Conservation (phyloP, 202 grass and related monocot species). For the Carex sylvatica region DNA sequence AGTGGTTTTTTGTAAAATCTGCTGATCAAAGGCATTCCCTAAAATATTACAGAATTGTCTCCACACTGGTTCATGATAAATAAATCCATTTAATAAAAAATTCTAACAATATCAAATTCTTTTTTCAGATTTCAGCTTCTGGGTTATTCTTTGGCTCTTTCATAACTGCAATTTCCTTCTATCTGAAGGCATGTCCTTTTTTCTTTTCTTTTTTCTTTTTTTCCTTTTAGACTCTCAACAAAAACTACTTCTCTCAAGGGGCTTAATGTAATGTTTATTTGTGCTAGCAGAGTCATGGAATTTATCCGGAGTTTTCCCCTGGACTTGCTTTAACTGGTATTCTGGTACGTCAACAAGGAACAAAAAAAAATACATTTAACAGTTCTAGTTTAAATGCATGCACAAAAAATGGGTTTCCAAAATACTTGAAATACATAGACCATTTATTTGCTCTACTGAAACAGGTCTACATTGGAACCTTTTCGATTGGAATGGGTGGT, state of each 20-base stretch:
- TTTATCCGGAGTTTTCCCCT: constrained; percentile 29
- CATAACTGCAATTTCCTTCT: constrained; percentile 50
- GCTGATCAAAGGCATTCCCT: neutral
- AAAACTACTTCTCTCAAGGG: neutral
- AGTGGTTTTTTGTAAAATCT: neutral
- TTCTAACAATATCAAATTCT: neutral
- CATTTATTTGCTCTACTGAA: neutral
- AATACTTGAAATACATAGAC: neutral
- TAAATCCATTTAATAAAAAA: constrained; percentile 4
- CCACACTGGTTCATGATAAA: neutral
- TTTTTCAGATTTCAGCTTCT: constrained; percentile 41
- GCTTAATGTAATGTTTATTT: neutral
- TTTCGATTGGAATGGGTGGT: constrained; percentile 53
- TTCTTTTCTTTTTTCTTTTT: neutral
- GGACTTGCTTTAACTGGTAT: constrained; percentile 43
- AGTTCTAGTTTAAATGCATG: neutral
- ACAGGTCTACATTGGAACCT: constrained; percentile 47
- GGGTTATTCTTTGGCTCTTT: constrained; percentile 36
- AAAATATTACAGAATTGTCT: neutral
- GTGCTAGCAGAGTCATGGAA: constrained; percentile 29
- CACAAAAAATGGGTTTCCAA: neutral
- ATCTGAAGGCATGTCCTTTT: constrained; percentile 38
- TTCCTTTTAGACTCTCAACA: neutral
- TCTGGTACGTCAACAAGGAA: constrained; percentile 31
- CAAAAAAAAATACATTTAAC: neutral